Percentiles rank a stretch among this genome's conserved stretches.
phyloP scores from a whole-genome alignment of 352 stramenopile genomes.

The Pythium dissotocum region DNA sequence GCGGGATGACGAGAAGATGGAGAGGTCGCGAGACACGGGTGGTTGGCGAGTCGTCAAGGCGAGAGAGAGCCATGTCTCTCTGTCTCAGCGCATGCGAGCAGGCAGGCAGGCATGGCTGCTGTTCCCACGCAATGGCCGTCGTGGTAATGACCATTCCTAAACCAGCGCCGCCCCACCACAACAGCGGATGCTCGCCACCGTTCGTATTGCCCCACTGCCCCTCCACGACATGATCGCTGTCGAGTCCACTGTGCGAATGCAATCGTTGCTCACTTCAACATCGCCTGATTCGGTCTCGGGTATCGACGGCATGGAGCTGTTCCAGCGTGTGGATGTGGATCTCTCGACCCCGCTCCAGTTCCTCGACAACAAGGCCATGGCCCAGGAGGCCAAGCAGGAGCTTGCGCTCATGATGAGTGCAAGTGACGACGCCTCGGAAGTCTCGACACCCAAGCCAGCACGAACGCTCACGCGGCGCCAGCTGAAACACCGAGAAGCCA shows the following conservation, averaged over 20 bases:
- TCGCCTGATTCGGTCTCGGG: constrained; percentile 1
- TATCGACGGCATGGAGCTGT: constrained; percentile 13
- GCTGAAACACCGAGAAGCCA: constrained; percentile 31
- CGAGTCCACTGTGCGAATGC: constrained; percentile 18
- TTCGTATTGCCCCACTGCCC: neutral
- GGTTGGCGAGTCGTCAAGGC: constrained; percentile 6
- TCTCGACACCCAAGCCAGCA: constrained; percentile 5
- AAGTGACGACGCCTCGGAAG: constrained; percentile 9
- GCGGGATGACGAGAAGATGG: constrained; percentile 7
- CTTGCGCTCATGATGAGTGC: constrained; percentile 9
- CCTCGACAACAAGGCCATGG: constrained; percentile 4
- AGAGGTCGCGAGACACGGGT: constrained; percentile 12
- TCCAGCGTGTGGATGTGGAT: constrained; percentile 10
- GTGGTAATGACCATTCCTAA: constrained; percentile 15
- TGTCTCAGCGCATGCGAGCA: constrained; percentile 25
- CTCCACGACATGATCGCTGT: constrained; percentile 18
- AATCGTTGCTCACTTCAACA: constrained; percentile 24
- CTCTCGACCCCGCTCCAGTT: constrained; percentile 1
- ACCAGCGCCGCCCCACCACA: constrained; percentile 6
- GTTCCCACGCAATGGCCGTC: neutral
- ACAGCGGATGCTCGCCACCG: neutral
- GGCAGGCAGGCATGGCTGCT: neutral
- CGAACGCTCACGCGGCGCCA: constrained; percentile 27
- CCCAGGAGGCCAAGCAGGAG: constrained; percentile 10
- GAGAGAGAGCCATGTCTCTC: constrained; percentile 16